Base-by-base conservation (phyloP, 1,284 basidiomycete genomes). In the Ceratobasidium sp. region DNA sequence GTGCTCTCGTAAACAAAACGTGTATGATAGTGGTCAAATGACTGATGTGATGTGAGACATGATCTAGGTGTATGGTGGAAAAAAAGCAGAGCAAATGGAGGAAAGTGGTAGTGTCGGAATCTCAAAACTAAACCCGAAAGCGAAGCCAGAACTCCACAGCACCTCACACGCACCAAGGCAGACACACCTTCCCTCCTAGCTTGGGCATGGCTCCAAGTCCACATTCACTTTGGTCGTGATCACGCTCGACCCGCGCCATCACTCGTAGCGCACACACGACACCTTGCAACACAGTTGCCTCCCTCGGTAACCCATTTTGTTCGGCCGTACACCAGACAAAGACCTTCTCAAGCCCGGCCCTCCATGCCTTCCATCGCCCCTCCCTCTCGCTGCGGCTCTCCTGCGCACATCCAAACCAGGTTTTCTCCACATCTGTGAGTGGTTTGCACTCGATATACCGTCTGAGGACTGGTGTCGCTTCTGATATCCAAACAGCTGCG, bases 311-410 rank as follows among this genome's bases (percentile, higher is more conserved):
- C 32, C 64, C 52, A 38, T 41, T 69, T 23, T 57, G n/a, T 26
- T 38, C 64, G 52, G 28, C 52, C 21, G 50, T n/a, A 38, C 64
- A 69, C 64, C 64, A 69, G n/a, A 35, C 52, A n/a, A 23, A 43
- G 28, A 57, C 64, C 21, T 21, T 21, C 23, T 54, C 64, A 9
- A 69, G 64, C 8, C 52, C 52, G 4, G 21, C 16, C 64, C 32
- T 55, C 64, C 64, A 69, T 30, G 13, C 44, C 11, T 23, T 35
- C 64, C 64, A 69, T 28, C 38, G 23, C 13, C 30, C 52, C 26
- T 69, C 41, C 30, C 64, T 52, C 64, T 69, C 64, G 13, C 26
- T 28, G 23, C 46, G 50, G 64, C 21, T 69, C 38, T 69, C 52
- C 13, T 44, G 35, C 23, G 41, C 21, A 46, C 46, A 69, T 30